Evolutionary conservation across 2,329 filamentous ascomycete species (phyloP), one percentile per base, ranked within the genome.

Genomic region (Apiospora sp.): DNA sequence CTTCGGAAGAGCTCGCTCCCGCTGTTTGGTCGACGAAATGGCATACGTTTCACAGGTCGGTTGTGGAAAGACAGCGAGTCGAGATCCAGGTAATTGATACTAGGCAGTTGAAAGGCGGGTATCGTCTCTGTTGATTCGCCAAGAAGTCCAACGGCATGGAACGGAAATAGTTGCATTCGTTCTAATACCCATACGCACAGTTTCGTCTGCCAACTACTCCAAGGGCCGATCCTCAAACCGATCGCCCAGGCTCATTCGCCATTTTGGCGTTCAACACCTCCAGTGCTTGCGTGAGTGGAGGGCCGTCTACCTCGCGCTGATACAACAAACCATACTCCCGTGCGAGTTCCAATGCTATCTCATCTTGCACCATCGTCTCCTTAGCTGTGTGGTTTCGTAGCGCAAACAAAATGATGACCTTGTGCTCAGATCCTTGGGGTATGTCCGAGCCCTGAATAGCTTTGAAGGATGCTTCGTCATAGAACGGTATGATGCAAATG

Each of bases 401-500:
- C 49, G 49, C 49, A 51, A 51, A 51, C 22, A 51, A 27, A 24
- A 51, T 51, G 8, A 51, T 24, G 49, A 51, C 22, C 4, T 24
- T 27, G 10, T 51, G n/a, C n/a, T 51, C 4, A 24, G 49, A 51
- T 27, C 22, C 49, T 51, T 51, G n/a, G n/a, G 49, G 49, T 27
- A 51, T 51, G n/a, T 24, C 24, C 49, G 51, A 54, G 7, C 12
- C 51, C 24, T 16, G 10, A 19, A 54, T 54, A 7, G 24, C 51
- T 30, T 54, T 54, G 51, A 54, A 54, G 24, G 51, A 54, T 24
- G 12, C 51, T 30, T 30, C 13, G 51, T 54, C 13, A 30, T 30
- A 30, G 24, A 54, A 54, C 24, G 51, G 51, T 54, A 54, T 54
- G 24, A 54, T 54, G 46, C 46, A 49, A 49, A 49, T n/a, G 46